These are phyloP conservation scores for Phialemoniopsis sp. DNA, from an alignment of 2,329 filamentous ascomycete species.

Conservation along the genomic window DNA sequence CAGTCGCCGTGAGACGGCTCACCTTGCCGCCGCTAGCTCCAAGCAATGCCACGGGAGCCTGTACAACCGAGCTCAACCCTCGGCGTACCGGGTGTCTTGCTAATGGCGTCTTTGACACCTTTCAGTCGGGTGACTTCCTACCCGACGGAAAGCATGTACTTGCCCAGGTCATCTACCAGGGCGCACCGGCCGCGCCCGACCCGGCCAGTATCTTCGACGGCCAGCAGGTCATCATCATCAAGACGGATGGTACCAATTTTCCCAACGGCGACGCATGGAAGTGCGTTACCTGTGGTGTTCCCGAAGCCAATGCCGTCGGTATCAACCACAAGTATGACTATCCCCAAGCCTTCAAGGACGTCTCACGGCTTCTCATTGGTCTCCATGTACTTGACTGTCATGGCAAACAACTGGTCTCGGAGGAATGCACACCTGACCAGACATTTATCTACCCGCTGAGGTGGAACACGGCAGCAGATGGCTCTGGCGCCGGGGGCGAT, in stretches of 20 bases:
- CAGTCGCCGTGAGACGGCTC: slow-evolving; percentile 26
- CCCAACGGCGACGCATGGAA: slow-evolving; percentile 41
- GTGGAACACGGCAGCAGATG: slow-evolving; percentile 26
- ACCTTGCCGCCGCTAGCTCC: slow-evolving; percentile 28
- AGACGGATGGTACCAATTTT: slow-evolving; percentile 32
- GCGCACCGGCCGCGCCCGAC: slow-evolving; percentile 32
- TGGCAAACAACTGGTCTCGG: slow-evolving; percentile 21
- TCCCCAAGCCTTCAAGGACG: slow-evolving; percentile 35
- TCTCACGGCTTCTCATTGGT: slow-evolving; percentile 26
- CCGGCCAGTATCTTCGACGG: slow-evolving; percentile 35
- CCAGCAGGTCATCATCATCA: slow-evolving; percentile 35
- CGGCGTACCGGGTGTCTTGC: slow-evolving; percentile 30
- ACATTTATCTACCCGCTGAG: slow-evolving; percentile 34
- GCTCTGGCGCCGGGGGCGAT: slow-evolving; percentile 22
- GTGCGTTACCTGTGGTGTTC: slow-evolving; percentile 39
- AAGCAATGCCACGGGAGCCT: slow-evolving; percentile 19
- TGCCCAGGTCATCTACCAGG: slow-evolving; percentile 31
- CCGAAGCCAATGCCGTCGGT: slow-evolving; percentile 20
- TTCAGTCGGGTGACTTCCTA: slow-evolving; percentile 29
- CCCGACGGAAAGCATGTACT: slow-evolving; percentile 38
- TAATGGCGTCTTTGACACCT: too few species aligned
- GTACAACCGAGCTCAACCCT: slow-evolving; percentile 25
- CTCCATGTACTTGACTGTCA: slow-evolving; percentile 31
- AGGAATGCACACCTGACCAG: slow-evolving; percentile 28
- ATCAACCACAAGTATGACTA: slow-evolving; percentile 25